Evolutionary conservation across 495 filamentous ascomycete species (phyloP), one percentile per base, ranked within the genome.

Genomic region (Hypoxylon intermedium): DNA sequence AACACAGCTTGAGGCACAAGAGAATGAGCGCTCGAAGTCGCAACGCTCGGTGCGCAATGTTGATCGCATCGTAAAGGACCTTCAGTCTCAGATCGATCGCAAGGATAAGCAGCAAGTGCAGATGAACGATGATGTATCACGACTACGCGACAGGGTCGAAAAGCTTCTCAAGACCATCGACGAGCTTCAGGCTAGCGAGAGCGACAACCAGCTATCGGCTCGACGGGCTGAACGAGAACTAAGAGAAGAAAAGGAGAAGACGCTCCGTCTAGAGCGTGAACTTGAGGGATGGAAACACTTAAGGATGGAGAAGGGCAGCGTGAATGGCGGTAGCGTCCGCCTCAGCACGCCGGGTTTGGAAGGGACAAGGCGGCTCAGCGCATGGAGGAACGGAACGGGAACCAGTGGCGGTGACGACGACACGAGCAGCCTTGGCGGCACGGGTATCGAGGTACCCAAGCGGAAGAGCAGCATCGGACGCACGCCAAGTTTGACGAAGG

Each of bases 61-160:
- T 38, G 94, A 98, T 74, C 92, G 94, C 51, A 93, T 88, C 1
- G 92, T 98, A 59, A 91, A 91, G 66, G 95, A 98, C 72, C 83
- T 98, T 11, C 89, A 98, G 74, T 82, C 87, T 9, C 94, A 98
- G 74, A 89, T 98, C 67, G 90, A 96, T 12, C 88, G 94, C 53
- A 87, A 90, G 37, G 95, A 97, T 38, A 97, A 96, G 74, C 84
- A 87, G 44, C 88, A 90, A 53, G 63, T 74, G 2, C 89, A 93
- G 70, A 81, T 98, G 13, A 80, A 82, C 60, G 92, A 96, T 24
- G 94, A 98, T 55, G 76, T 97, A 41, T 76, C 77, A 46, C 89
- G 92, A 63, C 82, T 88, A 63, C 90, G 94, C 34, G 94, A 97
- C 70, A 95, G 93, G 75, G 83, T 90, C 55, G 91, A 93, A 52